Base-by-base conservation (phyloP, 352 stramenopile species). In the Pythium sukuiense region DNA sequence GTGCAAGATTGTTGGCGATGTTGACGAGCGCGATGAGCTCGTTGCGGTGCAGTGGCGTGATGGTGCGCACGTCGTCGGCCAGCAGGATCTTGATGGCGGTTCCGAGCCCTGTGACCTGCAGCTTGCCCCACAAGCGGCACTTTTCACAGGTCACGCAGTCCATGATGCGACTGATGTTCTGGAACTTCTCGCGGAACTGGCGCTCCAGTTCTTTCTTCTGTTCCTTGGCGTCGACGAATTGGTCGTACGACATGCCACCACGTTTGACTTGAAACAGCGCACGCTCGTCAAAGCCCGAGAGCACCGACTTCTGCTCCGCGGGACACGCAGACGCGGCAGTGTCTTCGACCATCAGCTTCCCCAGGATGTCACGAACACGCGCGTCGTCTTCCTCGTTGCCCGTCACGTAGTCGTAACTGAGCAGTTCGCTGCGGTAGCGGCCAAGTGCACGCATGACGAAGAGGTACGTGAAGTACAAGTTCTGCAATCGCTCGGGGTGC, bases 111-210 rank as follows among this genome's bases (percentile, higher is more conserved):
- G 99, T 83, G 55, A 98, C 98, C 65, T 98, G 92, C 58, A 99
- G 80, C 79, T 99, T 99, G 16, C 97, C 97, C 87, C 98, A 98
- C 3, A 99, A 79, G 11, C 97, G 97, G 77, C 97, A 99, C 74
- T 98, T 98, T 65, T 99, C 96, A 76, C 97, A 99, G 55, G 96
- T 97, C 35, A 99, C 97, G 75, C 97, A 99, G 80, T 99, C 97
- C 79, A 99, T 96, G 73, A 99, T 99, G 56, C 87, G 89, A 24
- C 81, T 97, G 60, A 99, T 94, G 77, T 99, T 99, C 64, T 98
- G 92, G 78, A 99, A 99, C 61, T 98, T 98, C 52, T 79, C 76
- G 29, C 76, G 82, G 67, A 96, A 95, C 61, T 94, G 84, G 27
- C 75, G 60, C 71, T 90, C 84, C 0, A 92, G 69, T 50, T 76